A percentile compares a stretch with the other conserved stretches of the same genome.
These are phyloP conservation scores for Dalbergia cochinchinensis DNA, from an alignment of 306 rosid genomes.

Conservation along the genomic window DNA sequence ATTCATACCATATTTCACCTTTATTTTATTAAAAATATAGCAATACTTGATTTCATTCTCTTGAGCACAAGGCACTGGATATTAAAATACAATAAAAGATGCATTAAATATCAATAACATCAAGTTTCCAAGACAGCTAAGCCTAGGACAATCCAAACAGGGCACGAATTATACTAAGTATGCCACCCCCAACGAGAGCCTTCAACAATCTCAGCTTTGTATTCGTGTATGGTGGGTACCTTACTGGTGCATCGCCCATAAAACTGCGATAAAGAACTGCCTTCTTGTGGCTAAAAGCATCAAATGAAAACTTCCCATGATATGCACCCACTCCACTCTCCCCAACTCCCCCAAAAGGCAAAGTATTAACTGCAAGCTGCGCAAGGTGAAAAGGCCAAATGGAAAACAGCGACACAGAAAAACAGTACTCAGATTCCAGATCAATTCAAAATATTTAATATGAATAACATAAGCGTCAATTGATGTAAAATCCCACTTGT, in stretches of 20 bases:
- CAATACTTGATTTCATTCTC: not conserved
- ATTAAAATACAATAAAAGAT: constrained; percentile 31
- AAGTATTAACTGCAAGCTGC: constrained; percentile 79
- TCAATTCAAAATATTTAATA: not conserved
- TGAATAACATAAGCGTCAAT: not conserved
- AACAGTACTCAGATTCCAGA: constrained; percentile 4
- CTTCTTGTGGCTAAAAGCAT: constrained; percentile 93
- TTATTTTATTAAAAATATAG: not conserved
- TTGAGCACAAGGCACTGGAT: constrained; percentile 11
- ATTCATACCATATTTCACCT: not conserved
- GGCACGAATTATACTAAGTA: constrained; percentile 68
- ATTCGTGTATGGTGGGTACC: constrained; percentile 90
- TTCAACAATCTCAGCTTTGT: constrained; percentile 75
- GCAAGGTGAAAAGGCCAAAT: constrained; percentile 11
- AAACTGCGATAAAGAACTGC: constrained; percentile 89
- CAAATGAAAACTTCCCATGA: constrained; percentile 97
- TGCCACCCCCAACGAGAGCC: constrained; percentile 81
- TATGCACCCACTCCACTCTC: constrained; percentile 97
- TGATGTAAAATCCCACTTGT: not conserved
- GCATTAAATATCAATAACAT: not conserved
- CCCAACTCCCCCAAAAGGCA: constrained; percentile 99
- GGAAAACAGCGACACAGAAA: constrained; percentile 19
- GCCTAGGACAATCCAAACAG: constrained; percentile 75
- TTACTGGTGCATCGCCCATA: constrained; percentile 71
- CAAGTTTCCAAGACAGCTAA: constrained; percentile 29